Evolutionary conservation across 2,329 filamentous ascomycete genomes (phyloP).

Genomic region (Curvularia hawaiiensis): DNA sequence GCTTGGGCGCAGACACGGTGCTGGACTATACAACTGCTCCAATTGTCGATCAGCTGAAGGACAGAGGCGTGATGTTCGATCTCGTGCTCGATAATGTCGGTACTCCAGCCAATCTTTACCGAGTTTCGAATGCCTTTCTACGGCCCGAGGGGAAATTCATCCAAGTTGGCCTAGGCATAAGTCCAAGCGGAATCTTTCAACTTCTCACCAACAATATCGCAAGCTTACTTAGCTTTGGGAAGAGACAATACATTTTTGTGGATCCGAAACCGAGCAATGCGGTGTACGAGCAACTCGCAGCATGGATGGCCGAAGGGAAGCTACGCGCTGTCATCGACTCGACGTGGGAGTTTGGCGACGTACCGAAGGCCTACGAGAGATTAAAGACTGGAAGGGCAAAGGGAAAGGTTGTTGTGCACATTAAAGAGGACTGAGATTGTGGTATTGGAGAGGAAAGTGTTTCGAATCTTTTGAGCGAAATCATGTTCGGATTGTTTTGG

Average conservation of each 20-base stretch:
- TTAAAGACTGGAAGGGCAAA: slow-evolving; percentile 58
- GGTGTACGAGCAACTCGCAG: slow-evolving; percentile 50
- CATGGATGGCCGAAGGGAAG: slow-evolving; percentile 62
- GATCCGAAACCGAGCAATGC: slow-evolving; percentile 33
- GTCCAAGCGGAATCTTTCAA: background rate
- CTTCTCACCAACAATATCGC: slow-evolving; percentile 3
- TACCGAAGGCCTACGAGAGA: slow-evolving; percentile 60
- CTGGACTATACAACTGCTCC: slow-evolving; percentile 61
- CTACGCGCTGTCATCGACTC: slow-evolving; percentile 61
- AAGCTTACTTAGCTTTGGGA: background rate
- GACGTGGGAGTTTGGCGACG: slow-evolving; percentile 59
- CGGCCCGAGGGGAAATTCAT: slow-evolving; percentile 14
- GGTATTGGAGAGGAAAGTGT: background rate
- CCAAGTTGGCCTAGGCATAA: slow-evolving; percentile 4
- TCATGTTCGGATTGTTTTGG: background rate
- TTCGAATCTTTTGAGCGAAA: background rate
- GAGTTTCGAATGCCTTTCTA: slow-evolving; percentile 9
- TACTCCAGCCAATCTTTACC: slow-evolving; percentile 28
- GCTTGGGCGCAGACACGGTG: slow-evolving; percentile 64
- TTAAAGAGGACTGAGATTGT: slow-evolving; percentile 1
- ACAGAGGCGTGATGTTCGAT: slow-evolving; percentile 54
- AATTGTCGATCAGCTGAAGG: slow-evolving; percentile 53
- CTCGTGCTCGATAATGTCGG: slow-evolving; percentile 63
- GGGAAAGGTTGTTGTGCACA: slow-evolving; percentile 61
- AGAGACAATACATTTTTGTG: slow-evolving; percentile 11